Percentiles rank a stretch among this genome's conserved stretches.
These are phyloP conservation scores for Phytophthora citrophthora DNA, from an alignment of 352 stramenopile genomes.

Conservation along the genomic window DNA sequence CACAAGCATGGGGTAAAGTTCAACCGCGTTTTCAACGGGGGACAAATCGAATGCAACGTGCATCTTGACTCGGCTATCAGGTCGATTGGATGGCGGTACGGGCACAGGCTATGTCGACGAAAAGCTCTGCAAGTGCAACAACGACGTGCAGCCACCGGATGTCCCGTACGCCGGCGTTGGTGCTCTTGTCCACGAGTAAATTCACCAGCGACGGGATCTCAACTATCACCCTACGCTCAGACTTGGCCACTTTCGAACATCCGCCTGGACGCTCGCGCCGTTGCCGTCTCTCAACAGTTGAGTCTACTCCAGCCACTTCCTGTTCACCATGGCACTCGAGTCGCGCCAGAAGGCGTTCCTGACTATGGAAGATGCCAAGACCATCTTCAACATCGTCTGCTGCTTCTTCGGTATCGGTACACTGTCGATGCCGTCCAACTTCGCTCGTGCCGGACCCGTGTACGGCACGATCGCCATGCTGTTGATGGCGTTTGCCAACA, in stretches of 20 bases:
- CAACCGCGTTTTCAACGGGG: slow-evolving; percentile 10
- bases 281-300: not conserved
- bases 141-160: slow-evolving; percentile 38
- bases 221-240: slow-evolving; percentile 11
- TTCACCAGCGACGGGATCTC: slow-evolving; percentile 26
- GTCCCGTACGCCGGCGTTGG: slow-evolving; percentile 17
- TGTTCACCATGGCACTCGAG: slow-evolving; percentile 15
- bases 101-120: slow-evolving; percentile 29
- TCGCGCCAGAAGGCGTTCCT: slow-evolving; percentile 33
- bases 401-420: slow-evolving; percentile 71
- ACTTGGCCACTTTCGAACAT: slow-evolving; percentile 26
- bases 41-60: slow-evolving; percentile 8
- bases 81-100: slow-evolving; percentile 20
- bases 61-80: slow-evolving; percentile 9
- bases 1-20: slow-evolving; percentile 11
- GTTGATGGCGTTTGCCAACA: slow-evolving; percentile 72
- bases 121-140: slow-evolving; percentile 31
- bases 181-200: slow-evolving; percentile 35
- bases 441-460: slow-evolving; percentile 52
- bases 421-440: slow-evolving; percentile 72
- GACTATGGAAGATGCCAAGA: slow-evolving; percentile 65
- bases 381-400: slow-evolving; percentile 66
- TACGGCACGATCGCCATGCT: slow-evolving; percentile 54
- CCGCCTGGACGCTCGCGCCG: slow-evolving; percentile 6
- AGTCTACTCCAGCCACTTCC: not conserved